Conservation (phyloP, 139 green algal species). For the Volvox africanus region DNA sequence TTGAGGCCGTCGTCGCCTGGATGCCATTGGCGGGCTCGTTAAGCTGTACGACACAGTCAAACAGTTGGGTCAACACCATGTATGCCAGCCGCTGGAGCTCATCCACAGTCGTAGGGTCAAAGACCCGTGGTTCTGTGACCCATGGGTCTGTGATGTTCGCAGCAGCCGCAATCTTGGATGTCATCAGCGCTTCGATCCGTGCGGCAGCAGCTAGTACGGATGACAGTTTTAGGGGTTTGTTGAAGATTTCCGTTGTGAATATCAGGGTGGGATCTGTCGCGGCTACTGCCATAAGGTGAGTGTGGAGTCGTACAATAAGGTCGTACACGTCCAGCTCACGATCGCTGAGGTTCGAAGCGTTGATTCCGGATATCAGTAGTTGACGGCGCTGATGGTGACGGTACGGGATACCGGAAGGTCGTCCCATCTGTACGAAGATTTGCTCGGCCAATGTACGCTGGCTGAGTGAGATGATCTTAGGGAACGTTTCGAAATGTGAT, state of each 20-base stretch:
- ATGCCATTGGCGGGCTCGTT: neutral
- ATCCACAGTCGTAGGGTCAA: neutral
- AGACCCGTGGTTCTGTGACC: too few relatives aligned
- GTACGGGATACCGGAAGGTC: neutral
- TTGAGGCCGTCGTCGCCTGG: neutral
- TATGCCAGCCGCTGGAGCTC: neutral
- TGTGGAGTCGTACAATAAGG: neutral
- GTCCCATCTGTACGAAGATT: neutral
- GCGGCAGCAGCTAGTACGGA: neutral
- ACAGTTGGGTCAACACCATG: neutral
- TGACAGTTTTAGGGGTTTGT: neutral
- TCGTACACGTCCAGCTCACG: neutral
- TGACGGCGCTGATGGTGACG: neutral
- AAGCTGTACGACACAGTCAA: conserved; percentile 4
- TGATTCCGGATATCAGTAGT: neutral
- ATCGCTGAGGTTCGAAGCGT: neutral
- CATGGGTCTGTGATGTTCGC: neutral
- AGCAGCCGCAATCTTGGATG: neutral
- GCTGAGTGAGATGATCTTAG: neutral
- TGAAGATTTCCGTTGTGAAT: conserved; percentile 5
- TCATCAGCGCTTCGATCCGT: neutral
- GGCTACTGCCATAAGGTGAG: neutral
- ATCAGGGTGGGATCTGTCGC: neutral
- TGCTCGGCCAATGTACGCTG: conserved; percentile 1
- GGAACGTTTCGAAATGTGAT: neutral